These are phyloP conservation scores for Samsoniella hepiali DNA, from an alignment of 2,329 filamentous ascomycete species.

Conservation along the genomic window DNA sequence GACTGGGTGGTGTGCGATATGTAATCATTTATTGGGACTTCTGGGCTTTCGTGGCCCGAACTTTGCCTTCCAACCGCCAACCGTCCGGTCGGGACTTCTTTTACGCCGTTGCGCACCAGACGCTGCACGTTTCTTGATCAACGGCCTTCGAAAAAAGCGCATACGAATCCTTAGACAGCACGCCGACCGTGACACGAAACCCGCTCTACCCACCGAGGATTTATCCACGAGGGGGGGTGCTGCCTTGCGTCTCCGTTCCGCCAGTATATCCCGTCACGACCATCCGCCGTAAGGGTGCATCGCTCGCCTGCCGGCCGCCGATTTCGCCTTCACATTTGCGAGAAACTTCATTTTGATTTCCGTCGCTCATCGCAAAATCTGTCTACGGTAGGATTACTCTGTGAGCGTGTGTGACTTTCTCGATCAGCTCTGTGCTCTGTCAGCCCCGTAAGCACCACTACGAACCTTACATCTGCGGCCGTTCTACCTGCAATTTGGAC, in stretches of 20 bases:
- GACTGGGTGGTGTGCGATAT: not conserved
- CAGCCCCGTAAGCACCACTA: conserved; percentile 1
- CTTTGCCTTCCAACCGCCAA: conserved; percentile 1
- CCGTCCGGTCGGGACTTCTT: not conserved
- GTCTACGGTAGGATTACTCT: not conserved
- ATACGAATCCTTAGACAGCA: not conserved
- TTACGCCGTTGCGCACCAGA: not conserved
- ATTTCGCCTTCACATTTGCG: not conserved
- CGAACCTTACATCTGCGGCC: not conserved
- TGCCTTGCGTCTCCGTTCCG: not conserved
- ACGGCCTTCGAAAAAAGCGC: not conserved
- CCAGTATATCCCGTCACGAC: not conserved
- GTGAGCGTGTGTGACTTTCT: not conserved
- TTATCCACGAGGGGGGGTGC: conserved; percentile 13
- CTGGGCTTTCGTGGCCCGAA: not conserved
- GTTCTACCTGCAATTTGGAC: not conserved
- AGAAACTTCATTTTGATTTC: not conserved
- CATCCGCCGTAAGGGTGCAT: not conserved
- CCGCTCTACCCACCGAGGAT: conserved; percentile 8
- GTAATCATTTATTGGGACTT: conserved; percentile 15
- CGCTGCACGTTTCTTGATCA: not conserved
- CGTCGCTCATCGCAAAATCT: not conserved
- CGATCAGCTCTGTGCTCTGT: not conserved
- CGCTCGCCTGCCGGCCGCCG: not conserved
- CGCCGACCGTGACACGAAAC: not conserved